Evolutionary conservation across 352 stramenopile species (phyloP).

Genomic region (Discostella stelligera): DNA sequence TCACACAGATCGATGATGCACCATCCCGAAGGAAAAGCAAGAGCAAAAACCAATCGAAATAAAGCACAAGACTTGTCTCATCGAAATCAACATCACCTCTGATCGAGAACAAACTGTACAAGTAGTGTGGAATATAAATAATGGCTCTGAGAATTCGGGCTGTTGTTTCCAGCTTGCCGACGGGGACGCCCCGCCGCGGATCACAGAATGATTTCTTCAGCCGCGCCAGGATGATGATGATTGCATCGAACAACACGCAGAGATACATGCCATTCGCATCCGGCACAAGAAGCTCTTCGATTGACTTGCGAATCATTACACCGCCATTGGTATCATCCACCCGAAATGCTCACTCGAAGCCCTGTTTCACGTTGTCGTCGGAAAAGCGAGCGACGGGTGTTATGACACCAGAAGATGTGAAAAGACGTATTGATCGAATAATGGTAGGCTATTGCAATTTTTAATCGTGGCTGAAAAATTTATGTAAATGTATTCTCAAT

Average conservation of each 20-base stretch:
- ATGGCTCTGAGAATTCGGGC: neutral
- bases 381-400: constrained; percentile 22
- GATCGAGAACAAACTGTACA: too few relatives aligned
- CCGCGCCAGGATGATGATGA: neutral
- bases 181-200: neutral
- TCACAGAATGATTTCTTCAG: too few relatives aligned
- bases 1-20: too few relatives aligned
- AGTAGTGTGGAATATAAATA: neutral
- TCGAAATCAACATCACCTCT: too few relatives aligned
- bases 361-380: constrained; percentile 6
- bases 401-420: constrained; percentile 26
- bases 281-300: neutral
- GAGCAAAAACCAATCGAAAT: too few relatives aligned
- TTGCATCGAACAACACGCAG: neutral
- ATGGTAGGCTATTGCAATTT: constrained; percentile 15
- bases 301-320: neutral
- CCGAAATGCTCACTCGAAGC: constrained; percentile 5
- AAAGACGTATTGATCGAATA: constrained; percentile 38
- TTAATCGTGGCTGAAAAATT: neutral
- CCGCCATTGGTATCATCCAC: neutral
- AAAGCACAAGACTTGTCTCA: too few relatives aligned
- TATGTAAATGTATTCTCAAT: neutral
- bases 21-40: too few relatives aligned
- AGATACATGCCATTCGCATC: neutral
- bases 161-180: neutral